A percentile compares a stretch with the other conserved stretches of the same genome.
Evolutionary conservation across 2,329 filamentous ascomycete genomes (phyloP).

Genomic region (Xylariaceae sp.): DNA sequence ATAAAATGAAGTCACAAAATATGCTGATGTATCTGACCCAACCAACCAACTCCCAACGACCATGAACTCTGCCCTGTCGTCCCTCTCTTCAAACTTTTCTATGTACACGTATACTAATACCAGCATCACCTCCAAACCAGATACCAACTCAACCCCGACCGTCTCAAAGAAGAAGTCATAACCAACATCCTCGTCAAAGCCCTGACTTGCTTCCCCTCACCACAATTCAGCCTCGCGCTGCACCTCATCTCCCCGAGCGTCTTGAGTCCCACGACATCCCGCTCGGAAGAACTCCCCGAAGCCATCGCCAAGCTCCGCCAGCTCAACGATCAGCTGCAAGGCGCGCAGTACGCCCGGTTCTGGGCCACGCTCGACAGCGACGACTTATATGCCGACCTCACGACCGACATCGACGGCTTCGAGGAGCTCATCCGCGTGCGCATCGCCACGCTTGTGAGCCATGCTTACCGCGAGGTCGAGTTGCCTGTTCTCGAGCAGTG

Average conservation of each 20-base stretch:
- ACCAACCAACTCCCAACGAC: slow-evolving; percentile 12
- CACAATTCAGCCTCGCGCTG: slow-evolving; percentile 90
- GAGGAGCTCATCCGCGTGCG: slow-evolving; percentile 89
- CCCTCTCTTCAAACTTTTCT: not conserved
- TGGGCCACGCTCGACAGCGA: slow-evolving; percentile 91
- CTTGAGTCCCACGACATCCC: slow-evolving; percentile 51
- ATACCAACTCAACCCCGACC: slow-evolving; percentile 99
- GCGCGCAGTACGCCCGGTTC: slow-evolving; percentile 86
- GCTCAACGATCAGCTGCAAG: slow-evolving; percentile 83
- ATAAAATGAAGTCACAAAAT: slow-evolving; percentile 64
- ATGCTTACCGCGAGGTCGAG: slow-evolving; percentile 71
- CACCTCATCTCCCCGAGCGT: slow-evolving; percentile 87
- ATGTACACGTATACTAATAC: slow-evolving; percentile 2
- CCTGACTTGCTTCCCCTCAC: slow-evolving; percentile 92
- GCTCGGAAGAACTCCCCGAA: slow-evolving; percentile 72
- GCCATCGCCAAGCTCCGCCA: slow-evolving; percentile 82
- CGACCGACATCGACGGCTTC: slow-evolving; percentile 90
- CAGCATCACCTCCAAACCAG: slow-evolving; percentile 43
- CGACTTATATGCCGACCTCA: slow-evolving; percentile 91
- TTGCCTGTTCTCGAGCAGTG: slow-evolving; percentile 67
- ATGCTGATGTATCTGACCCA: slow-evolving; percentile 70
- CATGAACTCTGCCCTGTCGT: slow-evolving; percentile 5
- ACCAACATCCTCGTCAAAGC: slow-evolving; percentile 99
- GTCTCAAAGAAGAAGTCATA: slow-evolving; percentile 92
- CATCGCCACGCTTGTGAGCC: slow-evolving; percentile 82